Conservation (phyloP, 2,329 filamentous ascomycete species). For the Helotiales sp. region DNA sequence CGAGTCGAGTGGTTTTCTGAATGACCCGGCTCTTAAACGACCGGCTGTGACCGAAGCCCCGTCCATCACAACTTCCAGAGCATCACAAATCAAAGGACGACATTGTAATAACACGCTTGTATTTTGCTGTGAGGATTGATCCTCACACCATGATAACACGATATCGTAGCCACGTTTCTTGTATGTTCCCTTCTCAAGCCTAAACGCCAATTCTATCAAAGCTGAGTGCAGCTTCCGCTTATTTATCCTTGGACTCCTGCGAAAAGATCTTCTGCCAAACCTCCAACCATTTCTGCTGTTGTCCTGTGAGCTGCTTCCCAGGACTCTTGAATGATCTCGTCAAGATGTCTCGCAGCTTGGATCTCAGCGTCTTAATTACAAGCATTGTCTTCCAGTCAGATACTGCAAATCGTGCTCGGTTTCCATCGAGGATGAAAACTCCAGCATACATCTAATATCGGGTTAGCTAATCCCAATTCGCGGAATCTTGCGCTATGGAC, state of each 20-base stretch:
- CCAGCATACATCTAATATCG: slow-evolving; percentile 77
- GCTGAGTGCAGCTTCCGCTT: slow-evolving; percentile 20
- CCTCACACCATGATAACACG: not conserved
- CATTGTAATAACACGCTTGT: not conserved
- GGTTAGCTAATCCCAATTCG: slow-evolving; percentile 9
- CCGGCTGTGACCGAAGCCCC: too few relatives aligned
- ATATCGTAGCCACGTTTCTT: not conserved
- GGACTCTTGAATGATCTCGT: slow-evolving; percentile 71
- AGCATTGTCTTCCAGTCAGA: slow-evolving; percentile 90
- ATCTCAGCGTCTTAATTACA: slow-evolving; percentile 81
- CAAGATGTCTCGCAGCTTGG: slow-evolving; percentile 76
- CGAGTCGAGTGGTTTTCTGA: too few relatives aligned
- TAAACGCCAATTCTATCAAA: slow-evolving; percentile 16
- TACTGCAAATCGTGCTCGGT: slow-evolving; percentile 81
- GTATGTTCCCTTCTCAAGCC: not conserved
- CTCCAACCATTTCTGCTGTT: slow-evolving; percentile 76
- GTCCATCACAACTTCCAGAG: not conserved
- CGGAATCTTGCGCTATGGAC: slow-evolving; percentile 32
- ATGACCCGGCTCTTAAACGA: too few relatives aligned
- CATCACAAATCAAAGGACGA: not conserved
- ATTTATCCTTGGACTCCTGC: slow-evolving; percentile 42
- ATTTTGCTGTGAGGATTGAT: not conserved
- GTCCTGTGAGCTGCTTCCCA: slow-evolving; percentile 64
- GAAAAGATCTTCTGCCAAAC: slow-evolving; percentile 74
- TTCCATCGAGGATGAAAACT: slow-evolving; percentile 84